Evolutionary conservation across 345 rosid genomes (phyloP).

Genomic region (Eutrema yunnanense): DNA sequence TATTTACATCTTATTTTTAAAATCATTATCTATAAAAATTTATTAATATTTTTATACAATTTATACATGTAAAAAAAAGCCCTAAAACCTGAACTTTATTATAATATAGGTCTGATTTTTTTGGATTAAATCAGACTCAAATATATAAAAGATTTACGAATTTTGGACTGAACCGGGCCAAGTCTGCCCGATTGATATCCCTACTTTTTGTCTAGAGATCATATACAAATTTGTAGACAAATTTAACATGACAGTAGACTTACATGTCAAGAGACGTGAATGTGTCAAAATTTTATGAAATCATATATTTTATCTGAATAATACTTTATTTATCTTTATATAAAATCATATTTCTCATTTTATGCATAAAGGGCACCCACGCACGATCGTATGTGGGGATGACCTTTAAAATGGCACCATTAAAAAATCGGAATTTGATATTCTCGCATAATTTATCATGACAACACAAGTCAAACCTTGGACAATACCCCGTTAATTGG

Average conservation of each 20-base stretch:
- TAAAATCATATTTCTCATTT: not conserved
- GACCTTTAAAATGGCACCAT: not conserved
- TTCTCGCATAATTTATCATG: not conserved
- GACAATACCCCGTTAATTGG: conserved; percentile 20
- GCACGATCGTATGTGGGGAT: conserved; percentile 14
- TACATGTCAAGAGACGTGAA: not conserved
- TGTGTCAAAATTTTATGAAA: not conserved
- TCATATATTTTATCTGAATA: too few relatives aligned
- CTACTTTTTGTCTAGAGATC: not conserved
- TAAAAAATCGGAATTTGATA: not conserved
- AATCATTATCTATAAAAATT: too few relatives aligned
- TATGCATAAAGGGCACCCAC: conserved; percentile 7
- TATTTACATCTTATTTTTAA: too few relatives aligned
- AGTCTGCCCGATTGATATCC: too few relatives aligned
- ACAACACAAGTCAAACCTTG: conserved; percentile 31
- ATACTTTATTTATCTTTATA: too few relatives aligned
- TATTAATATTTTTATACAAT: too few relatives aligned
- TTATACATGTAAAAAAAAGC: too few relatives aligned
- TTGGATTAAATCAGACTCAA: too few relatives aligned
- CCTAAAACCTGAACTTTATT: too few relatives aligned
- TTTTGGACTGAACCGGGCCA: too few relatives aligned
- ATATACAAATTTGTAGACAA: not conserved
- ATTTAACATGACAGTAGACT: not conserved
- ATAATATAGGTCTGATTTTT: too few relatives aligned
- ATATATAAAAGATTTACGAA: too few relatives aligned